These are phyloP conservation scores for Asterionellopsis glacialis DNA, from an alignment of 108 stramenopile genomes.

Conservation along the genomic window DNA sequence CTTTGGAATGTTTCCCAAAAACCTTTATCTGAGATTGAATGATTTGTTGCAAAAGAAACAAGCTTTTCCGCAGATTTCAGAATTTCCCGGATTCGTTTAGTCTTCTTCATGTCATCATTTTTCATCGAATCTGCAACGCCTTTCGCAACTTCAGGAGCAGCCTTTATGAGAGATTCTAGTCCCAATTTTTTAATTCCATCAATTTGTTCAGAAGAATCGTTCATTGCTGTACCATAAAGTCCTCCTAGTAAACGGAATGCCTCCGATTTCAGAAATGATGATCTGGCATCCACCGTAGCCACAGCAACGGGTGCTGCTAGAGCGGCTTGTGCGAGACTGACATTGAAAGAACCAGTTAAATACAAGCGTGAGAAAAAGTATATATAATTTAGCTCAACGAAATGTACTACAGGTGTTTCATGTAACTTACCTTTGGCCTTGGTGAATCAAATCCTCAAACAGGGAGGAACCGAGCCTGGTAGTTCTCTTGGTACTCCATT, in stretches of 20 bases:
- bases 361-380: not conserved
- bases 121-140: constrained; percentile 19
- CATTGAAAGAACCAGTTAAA: constrained; percentile 3
- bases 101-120: constrained; percentile 50
- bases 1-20: constrained; percentile 4
- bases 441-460: constrained; percentile 62
- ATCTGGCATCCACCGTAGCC: constrained; percentile 44
- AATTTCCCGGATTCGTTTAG: constrained; percentile 40
- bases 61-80: constrained; percentile 49
- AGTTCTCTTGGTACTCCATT: constrained; percentile 71
- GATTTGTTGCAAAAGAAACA: constrained; percentile 14
- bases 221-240: constrained; percentile 9
- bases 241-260: constrained; percentile 45
- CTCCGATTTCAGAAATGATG: constrained; percentile 64
- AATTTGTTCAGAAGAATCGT: not conserved
- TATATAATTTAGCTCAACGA: not conserved
- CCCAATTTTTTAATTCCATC: constrained; percentile 13
- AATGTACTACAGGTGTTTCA: not conserved
- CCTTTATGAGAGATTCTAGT: constrained; percentile 3
- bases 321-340: not conserved
- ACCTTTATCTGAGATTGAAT: not conserved
- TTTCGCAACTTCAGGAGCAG: not conserved
- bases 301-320: not conserved
- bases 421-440: constrained; percentile 25
- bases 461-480: constrained; percentile 49